Evolutionary conservation across 352 stramenopile genomes (phyloP).

Genomic region (Blastocystis hominis): DNA sequence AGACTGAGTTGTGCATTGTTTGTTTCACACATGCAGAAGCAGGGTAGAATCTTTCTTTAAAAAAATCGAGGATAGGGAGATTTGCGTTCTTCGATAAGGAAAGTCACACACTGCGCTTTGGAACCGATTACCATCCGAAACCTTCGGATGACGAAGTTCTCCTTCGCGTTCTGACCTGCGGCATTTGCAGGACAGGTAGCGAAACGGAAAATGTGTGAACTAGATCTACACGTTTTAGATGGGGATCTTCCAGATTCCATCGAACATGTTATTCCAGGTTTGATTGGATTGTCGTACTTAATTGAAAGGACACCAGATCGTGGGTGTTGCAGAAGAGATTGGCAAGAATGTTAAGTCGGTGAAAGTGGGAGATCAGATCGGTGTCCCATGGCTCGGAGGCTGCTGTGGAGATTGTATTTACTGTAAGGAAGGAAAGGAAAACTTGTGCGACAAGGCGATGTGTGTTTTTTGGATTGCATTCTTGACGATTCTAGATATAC

Average conservation of each 20-base stretch:
- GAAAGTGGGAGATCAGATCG: constrained; percentile 27
- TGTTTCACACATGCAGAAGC: neutral
- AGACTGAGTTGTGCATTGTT: neutral
- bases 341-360: constrained; percentile 40
- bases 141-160: constrained; percentile 14
- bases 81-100: constrained; percentile 40
- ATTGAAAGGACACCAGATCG: constrained; percentile 52
- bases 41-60: neutral
- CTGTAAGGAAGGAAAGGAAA: constrained; percentile 47
- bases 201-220: neutral
- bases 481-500: constrained; percentile 17
- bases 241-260: constrained; percentile 34
- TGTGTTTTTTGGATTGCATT: neutral
- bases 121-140: neutral
- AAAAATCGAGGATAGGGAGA: neutral
- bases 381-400: constrained; percentile 52
- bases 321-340: constrained; percentile 6
- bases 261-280: constrained; percentile 51
- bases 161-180: constrained; percentile 38
- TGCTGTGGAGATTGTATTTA: constrained; percentile 42
- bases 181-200: constrained; percentile 38
- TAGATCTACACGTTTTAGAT: constrained; percentile 57
- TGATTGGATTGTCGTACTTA: neutral
- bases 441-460: constrained; percentile 52
- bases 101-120: neutral